Conservation (phyloP, 495 filamentous ascomycete genomes). For the Talaromyces stipitatus region DNA sequence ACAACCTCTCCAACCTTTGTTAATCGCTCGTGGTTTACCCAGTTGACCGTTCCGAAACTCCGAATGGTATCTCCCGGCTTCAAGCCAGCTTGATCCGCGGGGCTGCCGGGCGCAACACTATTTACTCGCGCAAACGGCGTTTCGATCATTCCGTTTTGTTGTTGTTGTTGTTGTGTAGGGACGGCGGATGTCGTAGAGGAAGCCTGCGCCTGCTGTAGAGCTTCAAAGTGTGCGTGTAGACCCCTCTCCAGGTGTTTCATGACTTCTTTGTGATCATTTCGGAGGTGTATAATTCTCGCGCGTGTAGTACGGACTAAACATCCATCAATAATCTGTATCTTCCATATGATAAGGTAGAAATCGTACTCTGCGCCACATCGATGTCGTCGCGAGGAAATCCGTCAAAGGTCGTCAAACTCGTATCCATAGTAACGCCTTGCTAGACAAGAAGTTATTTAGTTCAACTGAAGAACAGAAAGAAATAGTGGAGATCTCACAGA, state of each 20-base stretch:
- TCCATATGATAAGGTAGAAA: background rate
- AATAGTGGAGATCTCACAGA: slow-evolving; percentile 52
- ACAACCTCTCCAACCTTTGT: slow-evolving; percentile 78
- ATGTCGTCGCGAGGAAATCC: slow-evolving; percentile 91
- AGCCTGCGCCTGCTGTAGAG: slow-evolving; percentile 23
- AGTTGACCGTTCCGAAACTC: slow-evolving; percentile 75
- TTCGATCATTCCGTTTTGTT: slow-evolving; percentile 30
- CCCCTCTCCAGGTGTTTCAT: slow-evolving; percentile 76
- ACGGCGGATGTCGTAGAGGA: slow-evolving; percentile 13
- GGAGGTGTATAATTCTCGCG: slow-evolving; percentile 78
- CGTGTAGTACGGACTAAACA: slow-evolving; percentile 76
- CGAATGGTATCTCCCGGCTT: slow-evolving; percentile 75
- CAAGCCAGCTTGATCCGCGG: slow-evolving; percentile 77
- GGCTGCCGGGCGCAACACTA: slow-evolving; percentile 67
- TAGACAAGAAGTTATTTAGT: slow-evolving; percentile 20
- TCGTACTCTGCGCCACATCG: slow-evolving; percentile 87
- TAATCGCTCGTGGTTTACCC: slow-evolving; percentile 77
- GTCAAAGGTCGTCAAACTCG: slow-evolving; percentile 78
- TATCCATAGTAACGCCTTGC: slow-evolving; percentile 93
- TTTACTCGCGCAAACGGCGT: slow-evolving; percentile 88
- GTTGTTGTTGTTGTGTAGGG: slow-evolving; percentile 20
- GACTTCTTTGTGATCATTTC: slow-evolving; percentile 87
- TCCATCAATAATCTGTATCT: background rate
- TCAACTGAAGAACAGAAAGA: background rate
- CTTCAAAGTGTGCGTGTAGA: slow-evolving; percentile 64